Conservation (phyloP, 1,139 yeast species). For the Hyphopichia pseudoburtonii region DNA sequence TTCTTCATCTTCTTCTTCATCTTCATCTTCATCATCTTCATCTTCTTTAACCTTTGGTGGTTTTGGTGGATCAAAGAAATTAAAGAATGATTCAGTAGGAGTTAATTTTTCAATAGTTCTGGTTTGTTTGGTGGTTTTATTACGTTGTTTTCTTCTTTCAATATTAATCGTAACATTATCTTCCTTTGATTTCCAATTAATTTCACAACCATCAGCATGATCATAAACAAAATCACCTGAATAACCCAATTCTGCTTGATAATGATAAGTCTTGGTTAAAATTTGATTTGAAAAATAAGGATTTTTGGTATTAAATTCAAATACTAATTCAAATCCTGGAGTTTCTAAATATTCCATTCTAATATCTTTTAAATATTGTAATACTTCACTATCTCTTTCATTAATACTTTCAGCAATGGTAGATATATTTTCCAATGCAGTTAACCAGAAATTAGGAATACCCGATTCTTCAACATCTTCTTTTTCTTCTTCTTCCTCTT, state of each 20-base stretch:
- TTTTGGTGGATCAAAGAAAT: constrained; percentile 92
- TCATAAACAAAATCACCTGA: constrained; percentile 96
- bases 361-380: constrained; percentile 66
- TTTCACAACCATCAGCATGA: constrained; percentile 89
- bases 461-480: constrained; percentile 58
- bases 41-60: constrained; percentile 55
- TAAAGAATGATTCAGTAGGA: constrained; percentile 91
- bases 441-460: constrained; percentile 94
- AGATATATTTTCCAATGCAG: constrained; percentile 85
- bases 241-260: constrained; percentile 92
- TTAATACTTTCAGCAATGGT: constrained; percentile 83
- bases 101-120: constrained; percentile 94
- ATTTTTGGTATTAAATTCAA: constrained; percentile 71
- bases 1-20: constrained; percentile 54
- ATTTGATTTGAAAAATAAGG: constrained; percentile 72
- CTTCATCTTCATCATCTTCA: constrained; percentile 38
- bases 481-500: constrained; percentile 38
- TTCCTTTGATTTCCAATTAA: constrained; percentile 82
- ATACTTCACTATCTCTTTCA: constrained; percentile 87
- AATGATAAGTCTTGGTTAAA: constrained; percentile 84
- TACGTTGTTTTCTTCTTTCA: constrained; percentile 96
- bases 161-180: constrained; percentile 80
- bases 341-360: constrained; percentile 78
- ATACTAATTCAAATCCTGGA: constrained; percentile 88
- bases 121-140: constrained; percentile 95